Conservation (phyloP, 2,329 filamentous ascomycete genomes). For the Ciborinia camelliae region DNA sequence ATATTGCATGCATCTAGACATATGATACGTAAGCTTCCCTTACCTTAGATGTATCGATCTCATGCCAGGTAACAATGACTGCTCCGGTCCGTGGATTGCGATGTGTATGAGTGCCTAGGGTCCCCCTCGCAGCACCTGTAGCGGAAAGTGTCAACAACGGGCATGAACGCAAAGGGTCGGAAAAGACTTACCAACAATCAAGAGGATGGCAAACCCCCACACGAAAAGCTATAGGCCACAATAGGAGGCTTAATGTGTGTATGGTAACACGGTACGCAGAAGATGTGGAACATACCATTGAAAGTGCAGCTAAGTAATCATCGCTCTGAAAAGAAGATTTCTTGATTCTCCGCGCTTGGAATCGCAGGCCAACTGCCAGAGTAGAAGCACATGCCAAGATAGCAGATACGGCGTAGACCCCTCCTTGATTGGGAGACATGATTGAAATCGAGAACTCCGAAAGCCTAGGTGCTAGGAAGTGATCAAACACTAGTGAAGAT, state of each 20-base stretch:
- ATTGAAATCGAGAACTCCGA: too few relatives aligned
- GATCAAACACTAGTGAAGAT: too few relatives aligned
- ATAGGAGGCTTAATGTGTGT: too few relatives aligned
- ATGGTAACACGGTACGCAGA: too few relatives aligned
- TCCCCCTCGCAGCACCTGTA: constrained; percentile 1
- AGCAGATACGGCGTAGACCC: neutral
- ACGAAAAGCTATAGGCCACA: neutral
- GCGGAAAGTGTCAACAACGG: too few relatives aligned
- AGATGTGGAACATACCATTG: neutral
- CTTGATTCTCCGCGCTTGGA: neutral
- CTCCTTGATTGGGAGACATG: constrained; percentile 3
- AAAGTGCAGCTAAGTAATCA: neutral
- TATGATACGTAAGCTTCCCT: too few relatives aligned
- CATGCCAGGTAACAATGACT: neutral
- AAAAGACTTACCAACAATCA: neutral
- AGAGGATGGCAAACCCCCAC: neutral
- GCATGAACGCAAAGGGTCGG: neutral
- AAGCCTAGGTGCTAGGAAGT: too few relatives aligned
- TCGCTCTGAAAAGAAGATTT: neutral
- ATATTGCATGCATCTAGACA: neutral
- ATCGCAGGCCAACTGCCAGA: neutral
- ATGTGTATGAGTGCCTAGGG: neutral
- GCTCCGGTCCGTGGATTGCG: neutral
- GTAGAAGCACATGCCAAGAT: neutral
- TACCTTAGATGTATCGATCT: constrained; percentile 3